A percentile compares a stretch with the other conserved stretches of the same genome.
phyloP scores from a whole-genome alignment of 352 stramenopile genomes.

The Pythium pyrilobum region DNA sequence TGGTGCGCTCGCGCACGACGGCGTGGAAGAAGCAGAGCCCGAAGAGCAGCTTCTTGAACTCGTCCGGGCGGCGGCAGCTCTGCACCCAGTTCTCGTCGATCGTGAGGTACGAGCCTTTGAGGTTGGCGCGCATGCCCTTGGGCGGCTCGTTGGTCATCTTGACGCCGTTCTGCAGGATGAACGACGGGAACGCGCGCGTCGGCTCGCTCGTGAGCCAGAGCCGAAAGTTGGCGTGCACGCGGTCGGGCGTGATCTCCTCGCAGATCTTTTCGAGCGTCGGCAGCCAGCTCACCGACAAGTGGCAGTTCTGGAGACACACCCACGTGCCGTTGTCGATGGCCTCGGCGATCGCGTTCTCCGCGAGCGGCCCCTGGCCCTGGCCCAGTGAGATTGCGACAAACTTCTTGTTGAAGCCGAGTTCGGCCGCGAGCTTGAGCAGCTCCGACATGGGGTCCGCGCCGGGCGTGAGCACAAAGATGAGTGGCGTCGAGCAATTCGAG shows the following conservation, averaged over 20 bases:
- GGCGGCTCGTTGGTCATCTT: conserved; percentile 97
- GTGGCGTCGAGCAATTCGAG: conserved; percentile 90
- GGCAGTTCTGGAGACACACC: conserved; percentile 96
- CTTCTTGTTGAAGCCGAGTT: conserved; percentile 90
- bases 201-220: conserved; percentile 95
- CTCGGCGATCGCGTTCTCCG: conserved; percentile 90
- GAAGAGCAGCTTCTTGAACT: conserved; percentile 86
- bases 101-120: conserved; percentile 89
- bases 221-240: conserved; percentile 89
- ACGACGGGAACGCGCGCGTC: conserved; percentile 90
- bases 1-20: conserved; percentile 78
- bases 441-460: conserved; percentile 94
- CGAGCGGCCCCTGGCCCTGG: conserved; percentile 91
- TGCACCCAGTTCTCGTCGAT: conserved; percentile 75
- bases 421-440: conserved; percentile 88
- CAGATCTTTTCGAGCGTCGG: conserved; percentile 93
- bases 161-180: conserved; percentile 90
- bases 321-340: conserved; percentile 91
- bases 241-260: conserved; percentile 91
- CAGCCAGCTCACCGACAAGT: conserved; percentile 93
- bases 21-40: conserved; percentile 93
- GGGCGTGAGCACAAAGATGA: conserved; percentile 95
- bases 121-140: conserved; percentile 92
- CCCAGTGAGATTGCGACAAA: conserved; percentile 92
- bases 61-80: conserved; percentile 43